Conservation (phyloP, 306 rosid species). For the Cucurbita moschata region DNA sequence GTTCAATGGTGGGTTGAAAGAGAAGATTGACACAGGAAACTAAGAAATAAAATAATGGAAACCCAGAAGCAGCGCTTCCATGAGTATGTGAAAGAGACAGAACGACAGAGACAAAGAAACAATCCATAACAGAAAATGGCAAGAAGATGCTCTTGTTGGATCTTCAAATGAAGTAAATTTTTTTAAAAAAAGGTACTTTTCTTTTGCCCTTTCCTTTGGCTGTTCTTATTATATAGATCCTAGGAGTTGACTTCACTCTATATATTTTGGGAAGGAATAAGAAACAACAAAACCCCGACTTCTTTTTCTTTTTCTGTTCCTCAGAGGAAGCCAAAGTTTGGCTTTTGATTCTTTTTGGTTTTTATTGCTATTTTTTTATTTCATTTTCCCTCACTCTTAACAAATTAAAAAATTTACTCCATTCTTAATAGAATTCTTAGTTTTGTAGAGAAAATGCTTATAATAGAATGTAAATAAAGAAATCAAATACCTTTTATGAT, state of each 20-base stretch:
- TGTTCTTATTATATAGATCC: not conserved
- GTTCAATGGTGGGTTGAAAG: not conserved
- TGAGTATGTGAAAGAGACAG: not conserved
- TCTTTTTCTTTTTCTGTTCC: not conserved
- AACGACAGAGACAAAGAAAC: not conserved
- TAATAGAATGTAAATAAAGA: not conserved
- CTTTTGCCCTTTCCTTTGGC: not conserved
- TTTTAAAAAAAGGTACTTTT: not conserved
- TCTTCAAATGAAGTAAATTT: not conserved
- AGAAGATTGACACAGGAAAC: not conserved
- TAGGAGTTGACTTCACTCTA: not conserved
- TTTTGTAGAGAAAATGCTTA: too few species aligned
- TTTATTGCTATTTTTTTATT: not conserved
- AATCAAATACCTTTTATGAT: not conserved
- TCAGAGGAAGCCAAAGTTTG: not conserved
- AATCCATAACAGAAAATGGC: not conserved
- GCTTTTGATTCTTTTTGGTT: not conserved
- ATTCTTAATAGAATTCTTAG: too few species aligned
- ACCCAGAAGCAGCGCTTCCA: not conserved
- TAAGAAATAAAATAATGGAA: not conserved
- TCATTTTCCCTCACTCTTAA: too few species aligned
- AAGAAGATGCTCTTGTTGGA: not conserved
- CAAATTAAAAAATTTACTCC: too few species aligned
- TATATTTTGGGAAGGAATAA: not conserved
- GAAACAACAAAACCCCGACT: not conserved